Evolutionary conservation across 2,329 filamentous ascomycete genomes (phyloP), one percentile per base, ranked within the genome.

Genomic region (Hypoxylon sp.): DNA sequence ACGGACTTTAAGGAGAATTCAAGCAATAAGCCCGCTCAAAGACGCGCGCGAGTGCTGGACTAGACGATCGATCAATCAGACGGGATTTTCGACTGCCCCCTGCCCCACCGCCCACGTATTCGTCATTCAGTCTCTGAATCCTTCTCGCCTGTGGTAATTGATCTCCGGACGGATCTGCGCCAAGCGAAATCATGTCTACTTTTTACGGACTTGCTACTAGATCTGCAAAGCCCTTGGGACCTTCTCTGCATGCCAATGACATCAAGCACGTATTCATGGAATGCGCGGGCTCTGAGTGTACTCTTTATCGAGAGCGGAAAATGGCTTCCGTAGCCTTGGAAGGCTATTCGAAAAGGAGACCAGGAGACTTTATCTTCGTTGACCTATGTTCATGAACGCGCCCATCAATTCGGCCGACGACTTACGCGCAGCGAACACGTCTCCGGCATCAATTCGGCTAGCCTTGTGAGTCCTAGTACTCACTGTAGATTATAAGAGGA

Each of bases 131-230:
- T 29, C 37, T 55, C 45, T 61, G 41, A 47, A 65, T 55, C 57
- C 57, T 41, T 58, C 30, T 59, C 52, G 37, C 37, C 56, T 62
- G 30, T 34, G 51, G 56, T 55, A 65, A 66, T 32, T 57, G 56
- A 57, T 65, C 53, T 45, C 32, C 60, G 45, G 34, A 30, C 25
- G 5, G 60, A 64, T 67, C 63, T 61, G 39, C 67, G 52, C 59
- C 65, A 69, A 62, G 53, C 67, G 60, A 69, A 64, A 67, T 69
- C 52, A 65, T 37, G 27, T 43, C 39, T 61, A 29, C 32, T 45
- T 51, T 63, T 43, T 52, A n/a, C 45, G 29, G 27, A 30, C 30
- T 23, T 39, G 32, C 47, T 58, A 37, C 43, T 55, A 29, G 25
- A 39, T 50, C 52, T 57, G 54, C 61, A 55, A 64, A 43, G 46